Percentiles rank a stretch among this genome's conserved stretches.
Conservation (phyloP, 1,284 basidiomycete genomes). For the Coniferiporia weirii region DNA sequence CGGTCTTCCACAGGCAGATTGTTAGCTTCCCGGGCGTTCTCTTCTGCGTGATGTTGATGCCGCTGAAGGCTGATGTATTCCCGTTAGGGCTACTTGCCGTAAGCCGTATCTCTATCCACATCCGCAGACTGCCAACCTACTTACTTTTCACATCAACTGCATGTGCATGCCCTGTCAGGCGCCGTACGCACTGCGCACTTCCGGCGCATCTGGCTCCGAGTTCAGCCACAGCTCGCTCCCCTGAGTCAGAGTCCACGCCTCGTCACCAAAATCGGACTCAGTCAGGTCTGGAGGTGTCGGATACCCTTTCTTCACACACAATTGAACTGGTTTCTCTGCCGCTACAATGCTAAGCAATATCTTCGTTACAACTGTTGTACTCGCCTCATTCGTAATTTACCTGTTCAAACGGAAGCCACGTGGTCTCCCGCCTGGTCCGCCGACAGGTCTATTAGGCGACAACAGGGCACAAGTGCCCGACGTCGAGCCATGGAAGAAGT, state of each 20-base stretch:
- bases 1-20: too few relatives aligned
- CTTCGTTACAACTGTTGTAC: background rate
- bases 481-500: background rate
- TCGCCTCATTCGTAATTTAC: background rate
- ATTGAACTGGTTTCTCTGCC: too few relatives aligned
- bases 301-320: too few relatives aligned
- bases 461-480: background rate
- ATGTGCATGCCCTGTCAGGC: too few relatives aligned
- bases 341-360: background rate
- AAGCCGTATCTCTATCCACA: too few relatives aligned
- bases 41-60: background rate
- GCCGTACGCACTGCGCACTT: too few relatives aligned
- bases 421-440: slow-evolving; percentile 2
- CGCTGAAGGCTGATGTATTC: background rate
- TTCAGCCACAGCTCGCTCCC: too few relatives aligned
- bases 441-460: slow-evolving; percentile 2
- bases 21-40: background rate
- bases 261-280: too few relatives aligned
- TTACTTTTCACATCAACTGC: background rate
- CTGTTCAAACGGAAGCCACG: background rate
- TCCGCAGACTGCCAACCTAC: background rate
- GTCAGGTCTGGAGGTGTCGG: too few relatives aligned
- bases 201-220: too few relatives aligned
- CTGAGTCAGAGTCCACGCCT: too few relatives aligned
- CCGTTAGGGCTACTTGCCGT: background rate